Conservation (phyloP, 768 basidiomycete genomes). For the Agrocybe chaxingu region DNA sequence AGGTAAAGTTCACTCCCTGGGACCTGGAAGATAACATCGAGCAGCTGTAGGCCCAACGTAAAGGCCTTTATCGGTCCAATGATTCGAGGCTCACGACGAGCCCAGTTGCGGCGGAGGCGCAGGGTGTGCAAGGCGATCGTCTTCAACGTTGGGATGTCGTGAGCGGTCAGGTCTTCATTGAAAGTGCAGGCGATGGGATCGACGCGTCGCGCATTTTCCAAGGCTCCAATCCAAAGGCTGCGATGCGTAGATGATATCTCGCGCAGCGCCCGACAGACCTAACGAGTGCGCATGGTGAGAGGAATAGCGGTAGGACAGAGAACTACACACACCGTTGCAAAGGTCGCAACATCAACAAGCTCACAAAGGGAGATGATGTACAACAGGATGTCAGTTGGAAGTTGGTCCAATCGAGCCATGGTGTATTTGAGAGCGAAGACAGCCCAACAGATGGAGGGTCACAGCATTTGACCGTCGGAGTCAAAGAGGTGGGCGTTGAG, state of each 20-base stretch:
- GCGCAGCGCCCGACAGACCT: constrained; percentile 19
- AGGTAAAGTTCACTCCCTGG: constrained; percentile 24
- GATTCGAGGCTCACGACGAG: constrained; percentile 12
- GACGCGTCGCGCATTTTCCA: constrained; percentile 16
- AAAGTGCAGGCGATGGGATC: constrained; percentile 27
- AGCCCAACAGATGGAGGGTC: not conserved
- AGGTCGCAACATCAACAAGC: constrained; percentile 19
- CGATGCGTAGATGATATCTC: constrained; percentile 19
- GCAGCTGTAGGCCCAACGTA: constrained; percentile 6
- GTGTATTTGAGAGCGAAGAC: not conserved
- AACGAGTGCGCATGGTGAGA: not conserved
- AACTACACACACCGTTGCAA: constrained; percentile 16
- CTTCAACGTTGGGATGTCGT: constrained; percentile 18
- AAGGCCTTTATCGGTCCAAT: constrained; percentile 17
- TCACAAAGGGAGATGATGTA: constrained; percentile 16
- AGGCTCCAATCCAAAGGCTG: constrained; percentile 25
- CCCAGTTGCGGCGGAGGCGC: constrained; percentile 29
- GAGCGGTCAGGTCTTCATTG: constrained; percentile 20
- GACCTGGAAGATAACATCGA: constrained; percentile 25
- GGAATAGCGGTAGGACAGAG: not conserved
- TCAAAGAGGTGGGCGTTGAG: no score
- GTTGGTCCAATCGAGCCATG: not conserved
- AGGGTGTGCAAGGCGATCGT: constrained; percentile 22
- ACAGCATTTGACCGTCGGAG: not conserved
- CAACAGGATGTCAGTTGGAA: constrained; percentile 23